Conservation (phyloP, 2,329 filamentous ascomycete species). For the Calonectria naviculata region DNA sequence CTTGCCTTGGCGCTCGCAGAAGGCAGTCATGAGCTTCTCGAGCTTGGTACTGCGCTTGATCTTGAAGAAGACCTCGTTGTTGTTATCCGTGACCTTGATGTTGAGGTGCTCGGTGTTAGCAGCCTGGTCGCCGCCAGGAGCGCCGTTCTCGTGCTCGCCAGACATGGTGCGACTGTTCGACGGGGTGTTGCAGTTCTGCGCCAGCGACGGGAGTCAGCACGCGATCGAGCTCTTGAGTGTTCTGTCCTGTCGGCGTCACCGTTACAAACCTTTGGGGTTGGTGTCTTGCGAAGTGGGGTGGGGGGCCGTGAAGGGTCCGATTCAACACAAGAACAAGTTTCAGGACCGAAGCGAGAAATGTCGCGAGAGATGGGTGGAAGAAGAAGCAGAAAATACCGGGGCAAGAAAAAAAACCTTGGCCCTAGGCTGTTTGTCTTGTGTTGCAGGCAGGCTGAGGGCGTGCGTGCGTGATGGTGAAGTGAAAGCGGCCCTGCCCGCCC, state of each 20-base stretch:
- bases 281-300: slow-evolving; percentile 13
- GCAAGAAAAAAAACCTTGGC: neutral
- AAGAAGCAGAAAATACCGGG: neutral
- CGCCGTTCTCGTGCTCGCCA: slow-evolving; percentile 58
- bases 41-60: slow-evolving; percentile 97
- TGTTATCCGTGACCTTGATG: slow-evolving; percentile 99
- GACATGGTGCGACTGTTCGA: slow-evolving; percentile 55
- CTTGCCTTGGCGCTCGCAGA: slow-evolving; percentile 97
- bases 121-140: slow-evolving; percentile 58
- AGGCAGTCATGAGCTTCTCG: slow-evolving; percentile 98
- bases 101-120: slow-evolving; percentile 86
- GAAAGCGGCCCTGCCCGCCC: slow-evolving; percentile 17
- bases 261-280: slow-evolving; percentile 17
- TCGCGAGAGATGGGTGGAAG: slow-evolving; percentile 5
- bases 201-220: slow-evolving; percentile 26
- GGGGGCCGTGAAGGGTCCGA: slow-evolving; percentile 9
- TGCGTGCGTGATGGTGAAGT: slow-evolving; percentile 33
- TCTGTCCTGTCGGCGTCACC: slow-evolving; percentile 6
- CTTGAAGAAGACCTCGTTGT: slow-evolving; percentile 99
- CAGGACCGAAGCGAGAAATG: neutral
- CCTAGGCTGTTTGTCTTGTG: slow-evolving; percentile 12
- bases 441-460: slow-evolving; percentile 27
- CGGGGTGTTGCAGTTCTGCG: slow-evolving; percentile 7
- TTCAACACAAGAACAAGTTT: neutral
- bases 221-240: slow-evolving; percentile 5